Percentiles rank a stretch among this genome's conserved stretches.
These are phyloP conservation scores for Pleurotus platypus DNA, from an alignment of 768 basidiomycete species.

Conservation along the genomic window DNA sequence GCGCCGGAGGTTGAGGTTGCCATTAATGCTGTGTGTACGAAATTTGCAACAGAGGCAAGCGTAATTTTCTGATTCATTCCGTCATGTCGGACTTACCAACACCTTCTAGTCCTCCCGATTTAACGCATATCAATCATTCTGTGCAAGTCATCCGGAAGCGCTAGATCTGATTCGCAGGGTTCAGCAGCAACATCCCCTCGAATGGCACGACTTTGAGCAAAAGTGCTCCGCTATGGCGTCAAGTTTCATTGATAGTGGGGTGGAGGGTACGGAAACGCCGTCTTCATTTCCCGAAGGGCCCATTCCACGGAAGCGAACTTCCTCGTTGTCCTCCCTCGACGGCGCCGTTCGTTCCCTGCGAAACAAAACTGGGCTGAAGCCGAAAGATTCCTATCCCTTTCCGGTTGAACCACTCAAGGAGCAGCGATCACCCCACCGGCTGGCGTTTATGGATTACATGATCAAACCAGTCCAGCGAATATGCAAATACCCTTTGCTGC, in stretches of 20 bases:
- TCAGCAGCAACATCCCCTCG: conserved; percentile 56
- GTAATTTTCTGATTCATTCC: conserved; percentile 4
- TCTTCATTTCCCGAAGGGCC: conserved; percentile 1
- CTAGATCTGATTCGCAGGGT: conserved; percentile 68
- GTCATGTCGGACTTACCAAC: background rate
- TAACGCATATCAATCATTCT: conserved; percentile 80
- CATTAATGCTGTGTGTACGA: conserved; percentile 47
- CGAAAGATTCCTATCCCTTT: conserved; percentile 26
- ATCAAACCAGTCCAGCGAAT: conserved; percentile 97
- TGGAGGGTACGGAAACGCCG: background rate
- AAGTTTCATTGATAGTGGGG: conserved; percentile 23
- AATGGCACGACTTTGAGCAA: conserved; percentile 85
- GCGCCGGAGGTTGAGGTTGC: conserved; percentile 37
- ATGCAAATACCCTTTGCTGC: conserved; percentile 90
- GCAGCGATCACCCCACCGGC: conserved; percentile 32
- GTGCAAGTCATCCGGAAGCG: conserved; percentile 83
- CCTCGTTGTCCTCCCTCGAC: conserved; percentile 53
- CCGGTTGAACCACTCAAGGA: conserved; percentile 12
- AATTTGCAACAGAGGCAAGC: conserved; percentile 57
- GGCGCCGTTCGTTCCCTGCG: conserved; percentile 35
- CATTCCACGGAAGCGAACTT: conserved; percentile 33
- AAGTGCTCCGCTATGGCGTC: conserved; percentile 59
- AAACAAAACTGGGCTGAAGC: conserved; percentile 22
- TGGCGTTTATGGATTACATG: conserved; percentile 81
- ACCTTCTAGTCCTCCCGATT: conserved; percentile 63